Base-by-base conservation (phyloP, 1,284 basidiomycete genomes). In the Leccinum proliferum region DNA sequence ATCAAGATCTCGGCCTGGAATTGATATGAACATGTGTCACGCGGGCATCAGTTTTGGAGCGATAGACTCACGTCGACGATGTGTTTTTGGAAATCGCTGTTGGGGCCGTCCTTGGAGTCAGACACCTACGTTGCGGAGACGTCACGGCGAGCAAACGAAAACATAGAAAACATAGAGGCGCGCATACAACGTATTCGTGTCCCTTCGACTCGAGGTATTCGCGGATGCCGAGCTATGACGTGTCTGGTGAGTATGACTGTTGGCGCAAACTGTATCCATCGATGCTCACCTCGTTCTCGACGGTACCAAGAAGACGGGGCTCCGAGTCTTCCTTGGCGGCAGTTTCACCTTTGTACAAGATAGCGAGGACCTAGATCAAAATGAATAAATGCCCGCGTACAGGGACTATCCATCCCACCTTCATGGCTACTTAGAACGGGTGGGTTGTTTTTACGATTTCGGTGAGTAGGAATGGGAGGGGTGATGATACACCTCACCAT, bases 61-160 rank as follows among this genome's bases (percentile, higher is more conserved):
- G 15, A 59, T 59, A 50, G 10, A 77, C 86, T 64, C 70, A 92
- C 90, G 74, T 96, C 93, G 63, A 84, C 83, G 66, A 97, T 83
- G 75, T 97, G 83, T 77, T 94, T 93, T 73, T 93, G 88, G 81
- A 98, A 96, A 67, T 84, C 88, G 63, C 89, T 92, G 75, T 92
- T 80, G 10, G 88, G 79, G 37, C 93, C 93, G 73, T 97, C 95
- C 78, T 97, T 97, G 82, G 88, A 87, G 73, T 87, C 88, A 52
- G 91, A 89, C 61, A 94, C 92, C 87, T 89, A 64, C 64, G 39
- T 59, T n/a, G 50, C 21, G 21, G 56, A 3, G 6, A 12, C 59
- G 60, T 61, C 21, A 21, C 21, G 21, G 21, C 21, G 37, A 63
- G 48, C 39, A 25, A 53, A 12, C 15, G 6, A 57, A 43, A 14